These are phyloP conservation scores for Phyllostachys edulis DNA, from an alignment of 176 grass and related monocot species.

Conservation along the genomic window DNA sequence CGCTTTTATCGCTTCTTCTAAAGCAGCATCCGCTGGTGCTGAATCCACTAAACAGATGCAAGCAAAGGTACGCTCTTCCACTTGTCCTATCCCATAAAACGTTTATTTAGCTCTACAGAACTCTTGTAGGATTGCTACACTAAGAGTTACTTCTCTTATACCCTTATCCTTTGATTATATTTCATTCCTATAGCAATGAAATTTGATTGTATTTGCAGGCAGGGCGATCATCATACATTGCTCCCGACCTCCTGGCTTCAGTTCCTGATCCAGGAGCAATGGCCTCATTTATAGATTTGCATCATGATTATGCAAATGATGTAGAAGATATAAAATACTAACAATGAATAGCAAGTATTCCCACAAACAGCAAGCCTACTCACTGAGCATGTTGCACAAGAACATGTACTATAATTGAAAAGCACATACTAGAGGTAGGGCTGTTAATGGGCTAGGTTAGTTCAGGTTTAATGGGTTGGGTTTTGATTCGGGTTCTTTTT, in stretches of 20 bases:
- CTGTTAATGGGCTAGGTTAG: too few species aligned
- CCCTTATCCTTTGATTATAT: background rate
- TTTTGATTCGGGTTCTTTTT: too few species aligned
- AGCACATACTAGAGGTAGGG: too few species aligned
- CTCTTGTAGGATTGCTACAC: background rate
- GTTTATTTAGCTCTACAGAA: background rate
- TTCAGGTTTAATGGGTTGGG: too few species aligned
- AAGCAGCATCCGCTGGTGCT: conserved; percentile 85
- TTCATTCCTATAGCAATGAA: background rate
- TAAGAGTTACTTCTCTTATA: background rate
- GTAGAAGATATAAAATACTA: too few species aligned
- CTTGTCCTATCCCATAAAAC: background rate
- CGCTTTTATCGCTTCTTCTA: conserved; percentile 74
- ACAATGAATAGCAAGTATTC: too few species aligned
- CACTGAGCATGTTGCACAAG: too few species aligned
- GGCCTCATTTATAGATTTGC: too few species aligned
- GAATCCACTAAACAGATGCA: conserved; percentile 94
- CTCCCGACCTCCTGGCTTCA: conserved; percentile 59
- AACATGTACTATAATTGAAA: too few species aligned
- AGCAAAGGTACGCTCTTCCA: conserved; percentile 61
- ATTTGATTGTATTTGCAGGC: conserved; percentile 57
- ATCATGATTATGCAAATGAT: too few species aligned
- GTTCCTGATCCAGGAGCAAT: conserved; percentile 93
- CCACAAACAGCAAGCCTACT: too few species aligned
- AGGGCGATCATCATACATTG: conserved; percentile 79